Evolutionary conservation across 139 green algal species (phyloP), one percentile per base, ranked within the genome.

Genomic region (Tetradesmus lagerheimii): DNA sequence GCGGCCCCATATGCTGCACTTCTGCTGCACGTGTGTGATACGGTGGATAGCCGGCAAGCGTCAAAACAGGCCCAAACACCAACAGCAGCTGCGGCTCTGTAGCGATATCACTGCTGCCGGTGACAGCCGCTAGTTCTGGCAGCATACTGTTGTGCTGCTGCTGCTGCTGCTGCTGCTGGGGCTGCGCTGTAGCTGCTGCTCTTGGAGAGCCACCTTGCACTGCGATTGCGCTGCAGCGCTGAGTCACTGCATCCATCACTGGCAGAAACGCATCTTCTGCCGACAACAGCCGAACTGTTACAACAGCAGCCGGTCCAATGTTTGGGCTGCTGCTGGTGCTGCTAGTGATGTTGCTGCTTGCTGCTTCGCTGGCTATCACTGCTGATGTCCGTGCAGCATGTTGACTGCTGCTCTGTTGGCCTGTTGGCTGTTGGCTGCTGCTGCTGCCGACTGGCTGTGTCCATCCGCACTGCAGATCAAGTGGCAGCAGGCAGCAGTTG

Each of bases 41-140:
- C 1, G 91, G 87, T 8, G 91, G 91, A 83, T 91, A 93, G 15
- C 91, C 91, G 20, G 91, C 91, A 6, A 93, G 66, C 20, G 47
- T 90, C 20, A 87, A 57, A 41, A 77, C 82, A 34, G 91, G 87
- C 2, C 91, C 91, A 66, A 81, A 91, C 37, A 93, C 83, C 16
- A 89, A 76, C 81, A 93, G 74, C 43, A 92, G 76, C 81, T 92
- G 47, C 29, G 89, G 89, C 71, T 92, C 82, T 25, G 53, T n/a
- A n/a, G 81, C 9, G 1, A 88, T 57, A 0, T 76, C 88, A 4
- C 34, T 27, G 23, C 76, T 45, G 9, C 50, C 80, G 37, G 34
- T 37, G 4, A 77, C 57, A 6, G 64, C 64, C 14, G 74, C 50
- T 12, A 85, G 50, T 27, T 80, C 77, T 4, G n/a, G 57, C 37